Conservation (phyloP, 148 eudicot genomes). For the Rhododendron williamsianum region DNA sequence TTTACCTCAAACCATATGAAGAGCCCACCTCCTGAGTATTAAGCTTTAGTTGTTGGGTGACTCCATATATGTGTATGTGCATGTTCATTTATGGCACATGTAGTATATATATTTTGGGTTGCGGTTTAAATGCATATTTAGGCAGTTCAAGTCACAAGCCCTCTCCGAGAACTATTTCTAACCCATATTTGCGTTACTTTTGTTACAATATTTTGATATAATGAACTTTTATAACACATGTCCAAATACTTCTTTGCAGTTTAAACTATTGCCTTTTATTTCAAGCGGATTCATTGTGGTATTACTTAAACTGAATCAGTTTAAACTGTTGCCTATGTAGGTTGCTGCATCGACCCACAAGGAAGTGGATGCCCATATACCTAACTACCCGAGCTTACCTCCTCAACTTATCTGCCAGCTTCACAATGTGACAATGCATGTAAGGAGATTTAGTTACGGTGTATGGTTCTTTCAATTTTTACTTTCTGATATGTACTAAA, state of each 20-base stretch:
- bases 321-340: conserved; percentile 19
- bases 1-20: not conserved
- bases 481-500: not conserved
- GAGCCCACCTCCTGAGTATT: not conserved
- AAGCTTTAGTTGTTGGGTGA: not conserved
- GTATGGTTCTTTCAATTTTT: conserved; percentile 4
- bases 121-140: not conserved
- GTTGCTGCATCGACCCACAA: conserved; percentile 89
- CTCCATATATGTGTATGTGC: not conserved
- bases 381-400: conserved; percentile 79
- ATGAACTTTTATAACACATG: not conserved
- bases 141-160: not conserved
- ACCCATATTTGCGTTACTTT: not conserved
- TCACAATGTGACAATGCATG: conserved; percentile 98
- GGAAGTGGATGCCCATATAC: conserved; percentile 84
- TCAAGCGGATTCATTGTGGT: not conserved
- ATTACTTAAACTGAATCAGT: not conserved
- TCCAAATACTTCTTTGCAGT: not conserved
- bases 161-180: not conserved
- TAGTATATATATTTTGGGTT: not conserved
- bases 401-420: conserved; percentile 91
- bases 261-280: not conserved
- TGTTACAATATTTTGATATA: not conserved
- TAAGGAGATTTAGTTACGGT: not conserved
- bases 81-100: not conserved